A percentile compares a stretch with the other conserved stretches of the same genome.
phyloP scores from a whole-genome alignment of 2,329 filamentous ascomycete genomes.

The Lasiodiplodia citricola region DNA sequence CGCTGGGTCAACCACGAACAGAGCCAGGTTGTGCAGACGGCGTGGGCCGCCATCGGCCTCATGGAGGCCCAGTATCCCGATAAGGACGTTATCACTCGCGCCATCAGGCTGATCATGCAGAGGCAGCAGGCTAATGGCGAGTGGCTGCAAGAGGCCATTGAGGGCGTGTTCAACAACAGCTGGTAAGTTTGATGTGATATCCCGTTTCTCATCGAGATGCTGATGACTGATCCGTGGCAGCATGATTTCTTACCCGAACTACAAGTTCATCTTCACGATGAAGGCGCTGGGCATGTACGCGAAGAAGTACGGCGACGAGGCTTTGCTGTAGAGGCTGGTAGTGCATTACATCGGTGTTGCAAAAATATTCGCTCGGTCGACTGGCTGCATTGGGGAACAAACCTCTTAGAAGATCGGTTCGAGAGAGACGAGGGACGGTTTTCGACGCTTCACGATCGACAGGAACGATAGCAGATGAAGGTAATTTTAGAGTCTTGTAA shows the following conservation, averaged over 20 bases:
- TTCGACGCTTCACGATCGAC: background rate
- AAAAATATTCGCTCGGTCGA: background rate
- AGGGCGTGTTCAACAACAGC: conserved; percentile 98
- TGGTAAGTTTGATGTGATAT: conserved; percentile 62
- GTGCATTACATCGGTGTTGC: background rate
- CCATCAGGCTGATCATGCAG: conserved; percentile 79
- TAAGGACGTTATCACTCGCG: conserved; percentile 71
- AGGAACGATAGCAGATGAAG: background rate
- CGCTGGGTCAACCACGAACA: conserved; percentile 77
- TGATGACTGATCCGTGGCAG: conserved; percentile 45
- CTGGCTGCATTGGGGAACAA: background rate
- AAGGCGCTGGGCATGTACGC: conserved; percentile 93
- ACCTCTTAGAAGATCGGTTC: background rate
- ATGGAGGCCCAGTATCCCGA: conserved; percentile 85
- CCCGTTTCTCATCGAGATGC: background rate
- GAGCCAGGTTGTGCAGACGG: conserved; percentile 92
- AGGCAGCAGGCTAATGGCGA: conserved; percentile 88
- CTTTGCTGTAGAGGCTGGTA: conserved; percentile 47
- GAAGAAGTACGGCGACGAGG: conserved; percentile 70
- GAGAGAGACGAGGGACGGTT: background rate
- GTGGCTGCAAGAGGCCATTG: conserved; percentile 94
- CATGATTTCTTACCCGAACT: conserved; percentile 99
- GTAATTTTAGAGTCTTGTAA: background rate
- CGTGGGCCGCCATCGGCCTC: conserved; percentile 83
- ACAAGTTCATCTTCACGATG: conserved; percentile 95